Evolutionary conservation across 441 rosid genomes (phyloP).

Genomic region (Mallotus japonicus): DNA sequence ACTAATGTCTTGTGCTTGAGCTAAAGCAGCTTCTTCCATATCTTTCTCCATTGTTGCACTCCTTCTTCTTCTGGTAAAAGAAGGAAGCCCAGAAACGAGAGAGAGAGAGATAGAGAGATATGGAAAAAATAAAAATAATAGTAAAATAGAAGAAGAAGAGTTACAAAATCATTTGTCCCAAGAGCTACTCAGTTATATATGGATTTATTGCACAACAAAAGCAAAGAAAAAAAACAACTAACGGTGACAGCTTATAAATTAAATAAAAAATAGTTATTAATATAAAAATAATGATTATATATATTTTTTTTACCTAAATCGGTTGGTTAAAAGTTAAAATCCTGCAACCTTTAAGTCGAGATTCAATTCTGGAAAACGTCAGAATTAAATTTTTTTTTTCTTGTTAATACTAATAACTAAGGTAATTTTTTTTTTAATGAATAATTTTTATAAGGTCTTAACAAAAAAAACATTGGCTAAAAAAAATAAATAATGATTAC

Average conservation of each 20-base stretch:
- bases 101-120: slow-evolving; percentile 8
- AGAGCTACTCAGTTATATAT: slow-evolving; percentile 22
- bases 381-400: no score
- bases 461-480: no score
- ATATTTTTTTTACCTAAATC: no score
- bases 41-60: slow-evolving; percentile 29
- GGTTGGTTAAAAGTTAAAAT: no score
- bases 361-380: no score
- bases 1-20: slow-evolving; percentile 26
- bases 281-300: no score
- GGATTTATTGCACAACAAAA: slow-evolving; percentile 6
- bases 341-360: no score
- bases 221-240: background rate
- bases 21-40: slow-evolving; percentile 41
- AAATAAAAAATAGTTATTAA: background rate
- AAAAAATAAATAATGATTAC: background rate
- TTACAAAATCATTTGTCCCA: slow-evolving; percentile 28
- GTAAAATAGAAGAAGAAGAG: background rate
- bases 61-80: slow-evolving; percentile 14
- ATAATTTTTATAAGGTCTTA: no score
- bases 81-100: slow-evolving; percentile 5
- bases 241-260: slow-evolving; percentile 7
- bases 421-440: no score
- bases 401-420: no score
- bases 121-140: background rate